These are phyloP conservation scores for Trichosanthes cucumerina DNA, from an alignment of 306 rosid species.

Conservation along the genomic window DNA sequence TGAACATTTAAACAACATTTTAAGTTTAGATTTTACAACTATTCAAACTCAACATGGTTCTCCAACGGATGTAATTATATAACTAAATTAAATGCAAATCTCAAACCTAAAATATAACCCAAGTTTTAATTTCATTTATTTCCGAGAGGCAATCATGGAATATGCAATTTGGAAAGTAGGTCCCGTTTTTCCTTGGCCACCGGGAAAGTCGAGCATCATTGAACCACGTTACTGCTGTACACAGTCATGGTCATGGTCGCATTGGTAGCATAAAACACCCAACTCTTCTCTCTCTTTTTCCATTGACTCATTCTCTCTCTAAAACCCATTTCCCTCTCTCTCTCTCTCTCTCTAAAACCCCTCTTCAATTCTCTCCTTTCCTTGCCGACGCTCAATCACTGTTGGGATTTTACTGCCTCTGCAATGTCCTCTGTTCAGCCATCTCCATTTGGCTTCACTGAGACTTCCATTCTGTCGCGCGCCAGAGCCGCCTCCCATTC, in stretches of 20 bases:
- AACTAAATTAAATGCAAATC: too few relatives aligned
- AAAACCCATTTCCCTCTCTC: not conserved
- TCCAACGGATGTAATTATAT: too few relatives aligned
- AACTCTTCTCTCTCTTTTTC: not conserved
- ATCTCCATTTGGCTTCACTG: not conserved
- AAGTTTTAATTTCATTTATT: too few relatives aligned
- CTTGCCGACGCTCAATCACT: not conserved
- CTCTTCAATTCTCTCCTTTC: not conserved
- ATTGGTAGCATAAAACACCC: not conserved
- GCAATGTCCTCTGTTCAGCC: constrained; percentile 32
- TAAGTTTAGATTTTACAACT: too few relatives aligned
- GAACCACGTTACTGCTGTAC: too few relatives aligned
- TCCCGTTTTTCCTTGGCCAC: not conserved
- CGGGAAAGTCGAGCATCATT: too few relatives aligned
- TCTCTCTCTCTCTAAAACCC: not conserved
- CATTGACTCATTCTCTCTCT: not conserved
- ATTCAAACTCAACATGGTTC: too few relatives aligned
- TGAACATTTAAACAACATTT: too few relatives aligned
- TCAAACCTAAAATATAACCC: too few relatives aligned
- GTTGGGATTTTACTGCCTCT: not conserved
- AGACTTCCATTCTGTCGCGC: constrained; percentile 15
- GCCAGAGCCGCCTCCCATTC: constrained; percentile 13
- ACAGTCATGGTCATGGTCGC: not conserved
- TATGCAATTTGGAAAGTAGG: not conserved
- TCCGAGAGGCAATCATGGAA: too few relatives aligned